A percentile compares a stretch with the other conserved stretches of the same genome.
These are phyloP conservation scores for Globisporangium emineosum DNA, from an alignment of 352 stramenopile genomes.

Conservation along the genomic window DNA sequence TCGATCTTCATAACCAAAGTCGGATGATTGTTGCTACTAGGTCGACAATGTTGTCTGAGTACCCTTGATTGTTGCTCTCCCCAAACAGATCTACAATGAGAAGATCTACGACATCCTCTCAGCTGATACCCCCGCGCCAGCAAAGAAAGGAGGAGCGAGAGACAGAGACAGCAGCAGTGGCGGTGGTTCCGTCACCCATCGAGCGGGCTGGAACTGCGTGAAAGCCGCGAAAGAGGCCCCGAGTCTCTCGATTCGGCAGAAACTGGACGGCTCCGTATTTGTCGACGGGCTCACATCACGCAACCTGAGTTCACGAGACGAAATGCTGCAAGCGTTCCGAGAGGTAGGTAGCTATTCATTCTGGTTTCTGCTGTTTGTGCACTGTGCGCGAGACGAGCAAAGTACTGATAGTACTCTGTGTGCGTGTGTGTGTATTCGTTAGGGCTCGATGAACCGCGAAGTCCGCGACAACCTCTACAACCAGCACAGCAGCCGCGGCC, in stretches of 20 bases:
- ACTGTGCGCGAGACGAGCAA: neutral
- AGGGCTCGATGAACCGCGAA: constrained; percentile 66
- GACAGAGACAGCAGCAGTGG: neutral
- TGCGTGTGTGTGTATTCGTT: neutral
- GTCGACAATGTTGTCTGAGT: neutral
- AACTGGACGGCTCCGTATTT: constrained; percentile 64
- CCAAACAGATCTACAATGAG: constrained; percentile 69
- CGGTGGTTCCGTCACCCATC: constrained; percentile 22
- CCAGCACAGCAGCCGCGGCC: constrained; percentile 61
- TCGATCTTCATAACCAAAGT: neutral
- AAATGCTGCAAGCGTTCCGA: constrained; percentile 58
- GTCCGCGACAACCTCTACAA: constrained; percentile 76
- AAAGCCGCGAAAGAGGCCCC: constrained; percentile 42
- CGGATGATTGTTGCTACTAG: too few species aligned
- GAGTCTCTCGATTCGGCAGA: constrained; percentile 58
- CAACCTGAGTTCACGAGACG: constrained; percentile 33
- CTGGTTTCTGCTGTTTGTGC: too few species aligned
- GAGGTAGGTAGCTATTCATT: constrained; percentile 33
- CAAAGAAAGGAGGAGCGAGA: constrained; percentile 17
- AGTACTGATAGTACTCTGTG: neutral
- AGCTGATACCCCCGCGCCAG: constrained; percentile 2
- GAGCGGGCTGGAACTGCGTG: constrained; percentile 52
- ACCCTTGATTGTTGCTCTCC: neutral
- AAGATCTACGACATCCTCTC: constrained; percentile 75
- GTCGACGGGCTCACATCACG: constrained; percentile 63